Evolutionary conservation across 768 basidiomycete genomes (phyloP).

Genomic region (Piloderma croceum): DNA sequence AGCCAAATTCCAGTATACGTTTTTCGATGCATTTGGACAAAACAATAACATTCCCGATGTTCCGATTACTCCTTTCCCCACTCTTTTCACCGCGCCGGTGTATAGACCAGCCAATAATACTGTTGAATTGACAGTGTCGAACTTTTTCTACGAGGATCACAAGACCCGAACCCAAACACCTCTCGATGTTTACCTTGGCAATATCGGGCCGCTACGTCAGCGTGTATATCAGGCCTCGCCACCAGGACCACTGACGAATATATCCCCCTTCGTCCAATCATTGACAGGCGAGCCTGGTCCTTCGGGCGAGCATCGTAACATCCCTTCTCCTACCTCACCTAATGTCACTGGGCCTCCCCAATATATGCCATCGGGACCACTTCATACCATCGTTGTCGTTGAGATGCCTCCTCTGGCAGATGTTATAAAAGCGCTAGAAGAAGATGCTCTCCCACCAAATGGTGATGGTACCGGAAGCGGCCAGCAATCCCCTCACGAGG

Average conservation of each 20-base stretch:
- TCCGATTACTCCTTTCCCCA: constrained; percentile 88
- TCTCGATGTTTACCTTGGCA: constrained; percentile 85
- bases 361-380: constrained; percentile 45
- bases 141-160: constrained; percentile 80
- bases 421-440: constrained; percentile 73
- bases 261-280: constrained; percentile 53
- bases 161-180: constrained; percentile 60
- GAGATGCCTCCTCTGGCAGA: constrained; percentile 76
- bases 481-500: constrained; percentile 15
- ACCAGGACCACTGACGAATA: constrained; percentile 60
- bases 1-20: constrained; percentile 94
- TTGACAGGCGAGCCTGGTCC: constrained; percentile 27
- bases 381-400: constrained; percentile 80
- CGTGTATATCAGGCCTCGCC: constrained; percentile 71
- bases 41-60: constrained; percentile 70
- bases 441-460: constrained; percentile 50
- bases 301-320: constrained; percentile 16
- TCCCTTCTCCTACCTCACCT: constrained; percentile 13
- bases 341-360: constrained; percentile 34
- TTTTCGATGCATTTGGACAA: constrained; percentile 84
- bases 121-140: constrained; percentile 79
- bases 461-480: constrained; percentile 18
- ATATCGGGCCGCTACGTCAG: constrained; percentile 77
- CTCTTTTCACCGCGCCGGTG: constrained; percentile 71
- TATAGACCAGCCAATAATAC: constrained; percentile 69